Conservation (phyloP, 2,329 filamentous ascomycete species). For the Cryphonectria carpinicola region DNA sequence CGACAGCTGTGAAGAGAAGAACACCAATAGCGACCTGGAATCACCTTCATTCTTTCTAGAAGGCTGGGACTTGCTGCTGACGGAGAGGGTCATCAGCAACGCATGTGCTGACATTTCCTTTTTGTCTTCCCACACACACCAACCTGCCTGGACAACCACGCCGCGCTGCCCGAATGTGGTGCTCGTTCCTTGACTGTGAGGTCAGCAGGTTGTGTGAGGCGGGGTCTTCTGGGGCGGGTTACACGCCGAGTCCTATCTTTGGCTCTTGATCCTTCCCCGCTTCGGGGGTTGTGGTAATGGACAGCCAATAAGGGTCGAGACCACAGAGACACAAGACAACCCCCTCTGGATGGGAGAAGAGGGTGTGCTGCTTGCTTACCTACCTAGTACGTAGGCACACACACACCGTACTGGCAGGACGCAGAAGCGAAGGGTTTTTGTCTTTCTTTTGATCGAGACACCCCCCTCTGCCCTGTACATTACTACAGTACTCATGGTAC, state of each 20-base stretch:
- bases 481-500: not conserved
- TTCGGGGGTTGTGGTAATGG: not conserved
- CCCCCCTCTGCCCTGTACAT: not conserved
- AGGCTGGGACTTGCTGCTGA: not conserved
- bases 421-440: not conserved
- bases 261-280: not conserved
- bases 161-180: not conserved
- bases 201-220: slow-evolving; percentile 4
- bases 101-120: not conserved
- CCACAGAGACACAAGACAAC: not conserved
- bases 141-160: not conserved
- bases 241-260: slow-evolving; percentile 9
- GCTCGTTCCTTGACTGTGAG: not conserved
- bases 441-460: not conserved
- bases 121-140: not conserved
- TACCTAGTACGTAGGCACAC: not conserved
- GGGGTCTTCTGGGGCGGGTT: not conserved
- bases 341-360: not conserved
- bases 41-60: not conserved
- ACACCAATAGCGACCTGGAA: not conserved
- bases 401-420: not conserved
- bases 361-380: not conserved
- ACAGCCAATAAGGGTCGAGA: not conserved
- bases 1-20: not conserved
- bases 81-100: not conserved